Percentiles rank a stretch among this genome's conserved stretches.
Evolutionary conservation across 495 filamentous ascomycete species (phyloP).

Genomic region (Pseudoneurospora amorphoporcata): DNA sequence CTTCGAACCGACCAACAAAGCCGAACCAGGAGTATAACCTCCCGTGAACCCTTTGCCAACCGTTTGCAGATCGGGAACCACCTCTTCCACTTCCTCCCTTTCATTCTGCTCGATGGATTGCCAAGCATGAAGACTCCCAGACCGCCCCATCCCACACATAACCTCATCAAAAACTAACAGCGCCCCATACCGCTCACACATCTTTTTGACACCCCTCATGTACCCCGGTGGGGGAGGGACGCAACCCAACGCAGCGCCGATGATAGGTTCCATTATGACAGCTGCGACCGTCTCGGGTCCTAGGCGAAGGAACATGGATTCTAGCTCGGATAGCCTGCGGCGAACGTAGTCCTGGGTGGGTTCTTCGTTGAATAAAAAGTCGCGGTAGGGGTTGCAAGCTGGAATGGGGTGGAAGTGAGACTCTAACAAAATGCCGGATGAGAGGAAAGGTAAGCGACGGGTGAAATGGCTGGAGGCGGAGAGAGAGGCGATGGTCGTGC

Average conservation of each 20-base stretch:
- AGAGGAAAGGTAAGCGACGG: constrained; percentile 48
- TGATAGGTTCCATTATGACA: constrained; percentile 57
- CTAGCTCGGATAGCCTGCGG: constrained; percentile 45
- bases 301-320: constrained; percentile 53
- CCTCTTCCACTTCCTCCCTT: constrained; percentile 23
- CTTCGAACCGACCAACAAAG: constrained; percentile 8
- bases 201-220: constrained; percentile 46
- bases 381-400: constrained; percentile 46
- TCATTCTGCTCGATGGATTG: constrained; percentile 13
- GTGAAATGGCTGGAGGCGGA: constrained; percentile 46
- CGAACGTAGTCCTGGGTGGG: not conserved
- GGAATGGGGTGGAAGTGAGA: constrained; percentile 49
- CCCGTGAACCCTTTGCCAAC: constrained; percentile 56
- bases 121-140: constrained; percentile 53
- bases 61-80: constrained; percentile 55
- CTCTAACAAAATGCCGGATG: constrained; percentile 21
- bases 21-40: constrained; percentile 27
- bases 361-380: constrained; percentile 1
- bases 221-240: constrained; percentile 54
- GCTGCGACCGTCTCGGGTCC: constrained; percentile 55
- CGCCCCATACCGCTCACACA: constrained; percentile 57
- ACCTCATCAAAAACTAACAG: constrained; percentile 66
- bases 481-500: constrained; percentile 55
- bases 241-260: constrained; percentile 51
- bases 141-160: constrained; percentile 64